Conservation (phyloP, 2,329 filamentous ascomycete genomes). For the Sporothrix pseudoabietina region DNA sequence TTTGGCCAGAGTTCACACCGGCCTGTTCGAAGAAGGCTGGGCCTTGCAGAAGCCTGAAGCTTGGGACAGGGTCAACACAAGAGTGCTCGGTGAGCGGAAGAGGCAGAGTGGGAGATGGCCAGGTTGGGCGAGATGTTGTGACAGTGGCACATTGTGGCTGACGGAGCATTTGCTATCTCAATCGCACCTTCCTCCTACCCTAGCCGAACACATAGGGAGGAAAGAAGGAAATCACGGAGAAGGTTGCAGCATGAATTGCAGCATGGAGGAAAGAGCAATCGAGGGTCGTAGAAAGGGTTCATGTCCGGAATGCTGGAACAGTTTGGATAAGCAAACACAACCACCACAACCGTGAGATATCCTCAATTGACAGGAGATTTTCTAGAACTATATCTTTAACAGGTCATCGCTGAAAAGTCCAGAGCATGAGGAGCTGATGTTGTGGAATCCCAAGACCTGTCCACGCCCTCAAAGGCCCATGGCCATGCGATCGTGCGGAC, state of each 20-base stretch:
- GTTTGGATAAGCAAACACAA: not conserved
- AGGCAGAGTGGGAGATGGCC: not conserved
- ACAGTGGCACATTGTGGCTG: constrained; percentile 6
- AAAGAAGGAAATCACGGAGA: not conserved
- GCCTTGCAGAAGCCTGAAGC: constrained; percentile 20
- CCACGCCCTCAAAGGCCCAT: not conserved
- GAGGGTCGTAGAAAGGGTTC: not conserved
- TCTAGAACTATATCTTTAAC: not conserved
- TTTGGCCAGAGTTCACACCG: constrained; percentile 16
- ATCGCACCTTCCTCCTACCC: not conserved
- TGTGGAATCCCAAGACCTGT: constrained; percentile 1
- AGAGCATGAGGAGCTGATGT: not conserved
- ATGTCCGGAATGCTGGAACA: not conserved
- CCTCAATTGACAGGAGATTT: not conserved
- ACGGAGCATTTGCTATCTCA: not conserved
- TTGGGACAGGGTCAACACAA: not conserved
- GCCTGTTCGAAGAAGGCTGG: constrained; percentile 7
- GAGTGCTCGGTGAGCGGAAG: constrained; percentile 24
- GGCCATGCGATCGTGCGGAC: not conserved
- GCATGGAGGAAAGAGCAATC: constrained; percentile 8
- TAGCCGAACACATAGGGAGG: not conserved
- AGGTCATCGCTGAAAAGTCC: not conserved
- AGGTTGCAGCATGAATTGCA: not conserved
- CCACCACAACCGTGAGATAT: not conserved
- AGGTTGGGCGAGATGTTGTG: not conserved